Evolutionary conservation across 108 stramenopile species (phyloP), one percentile per base, ranked within the genome.

Genomic region (Cylindrotheca fusiformis): DNA sequence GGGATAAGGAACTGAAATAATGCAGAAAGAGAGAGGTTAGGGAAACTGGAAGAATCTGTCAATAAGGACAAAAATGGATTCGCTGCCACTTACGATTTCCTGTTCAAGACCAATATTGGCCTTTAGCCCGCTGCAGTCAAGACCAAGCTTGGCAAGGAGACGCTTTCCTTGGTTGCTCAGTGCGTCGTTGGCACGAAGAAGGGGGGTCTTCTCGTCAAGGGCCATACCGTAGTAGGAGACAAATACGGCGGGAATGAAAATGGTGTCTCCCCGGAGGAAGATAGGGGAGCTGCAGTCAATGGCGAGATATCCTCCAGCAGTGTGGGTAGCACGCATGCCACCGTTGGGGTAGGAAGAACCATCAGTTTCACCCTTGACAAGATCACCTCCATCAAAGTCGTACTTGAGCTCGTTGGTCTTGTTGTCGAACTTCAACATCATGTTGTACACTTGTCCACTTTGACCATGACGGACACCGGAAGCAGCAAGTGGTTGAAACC

Each of bases 321-420:
- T 55, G 76, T 97, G 97, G 27, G 97, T 97, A 70, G 83, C 93
- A 58, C 97, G 97, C 32, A 97, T 86, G 47, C 97, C 97, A 33
- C 97, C 97, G 64, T 96, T 96, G 69, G 95, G 97, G 77, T 86
- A 97, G 58, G 94, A 95, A 25, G 93, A 94, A 36, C 97, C 97
- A 67, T 97, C 97, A 29, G 97, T 96, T 67, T 96, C 95, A 46
- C 95, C 95, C 83, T 90, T 86, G 72, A 91, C 67, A 18, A 97
- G 79, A 52, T 82, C 84, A 76, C 93, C 92, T 51, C 93, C 96
- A 76, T 95, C 91, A 78, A 97, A 95, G 71, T 97, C 96, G 60
- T 86, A 87, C 44, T 83, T 81, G 52, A 92, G 60, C 52, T 93
- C 87, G 28, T 76, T 80, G 50, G 68, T 62, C 20, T 58, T 55